These are phyloP conservation scores for Dovyalis caffra DNA, from an alignment of 345 rosid genomes.

Conservation along the genomic window DNA sequence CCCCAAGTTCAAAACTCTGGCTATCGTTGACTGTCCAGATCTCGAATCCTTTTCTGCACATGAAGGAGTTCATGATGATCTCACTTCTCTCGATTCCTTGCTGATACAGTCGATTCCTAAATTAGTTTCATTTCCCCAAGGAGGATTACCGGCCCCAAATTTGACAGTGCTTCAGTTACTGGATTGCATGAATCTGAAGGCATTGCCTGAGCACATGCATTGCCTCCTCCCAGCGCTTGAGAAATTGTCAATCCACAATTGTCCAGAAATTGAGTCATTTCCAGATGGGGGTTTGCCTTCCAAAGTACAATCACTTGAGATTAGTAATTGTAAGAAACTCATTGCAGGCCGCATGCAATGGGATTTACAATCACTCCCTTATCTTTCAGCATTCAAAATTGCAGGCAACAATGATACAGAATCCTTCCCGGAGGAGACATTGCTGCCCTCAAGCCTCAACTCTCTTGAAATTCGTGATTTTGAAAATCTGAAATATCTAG, in stretches of 20 bases:
- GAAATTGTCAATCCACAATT: neutral
- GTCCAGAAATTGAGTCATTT: constrained; percentile 15
- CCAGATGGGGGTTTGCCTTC: constrained; percentile 1
- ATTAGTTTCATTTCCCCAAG: neutral
- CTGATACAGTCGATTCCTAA: neutral
- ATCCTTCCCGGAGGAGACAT: constrained; percentile 12
- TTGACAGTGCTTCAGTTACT: neutral
- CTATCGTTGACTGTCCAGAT: neutral
- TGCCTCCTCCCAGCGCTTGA: constrained; percentile 1
- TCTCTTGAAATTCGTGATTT: neutral
- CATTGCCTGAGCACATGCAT: constrained; percentile 9
- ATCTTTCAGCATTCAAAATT: neutral
- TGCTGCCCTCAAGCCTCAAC: constrained; percentile 2
- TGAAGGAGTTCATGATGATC: neutral
- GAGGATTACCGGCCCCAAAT: neutral
- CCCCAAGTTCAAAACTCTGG: neutral
- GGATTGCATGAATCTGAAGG: constrained; percentile 5
- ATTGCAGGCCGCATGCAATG: neutral
- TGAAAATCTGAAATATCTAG: neutral
- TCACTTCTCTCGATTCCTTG: neutral
- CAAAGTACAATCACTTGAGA: constrained; percentile 1
- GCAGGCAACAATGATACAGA: neutral
- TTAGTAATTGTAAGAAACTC: neutral
- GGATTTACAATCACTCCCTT: constrained; percentile 1
- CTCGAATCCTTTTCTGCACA: neutral